Percentiles rank a stretch among this genome's conserved stretches.
These are phyloP conservation scores for Guillardia theta DNA, from an alignment of 78 protist species.

Conservation along the genomic window DNA sequence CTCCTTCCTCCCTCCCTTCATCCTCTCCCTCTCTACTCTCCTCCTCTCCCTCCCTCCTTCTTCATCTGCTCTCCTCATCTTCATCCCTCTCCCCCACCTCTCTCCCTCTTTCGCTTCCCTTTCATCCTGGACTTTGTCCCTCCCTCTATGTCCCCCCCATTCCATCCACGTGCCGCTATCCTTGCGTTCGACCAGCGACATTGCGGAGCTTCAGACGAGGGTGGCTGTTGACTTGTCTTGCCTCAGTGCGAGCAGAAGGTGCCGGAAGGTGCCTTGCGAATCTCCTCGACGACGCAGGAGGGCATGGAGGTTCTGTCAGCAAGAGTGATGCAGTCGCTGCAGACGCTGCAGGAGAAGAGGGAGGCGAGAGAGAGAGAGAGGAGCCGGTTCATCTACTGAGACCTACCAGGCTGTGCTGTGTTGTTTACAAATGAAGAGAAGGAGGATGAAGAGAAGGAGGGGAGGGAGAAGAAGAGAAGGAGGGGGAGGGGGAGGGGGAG, in stretches of 20 bases:
- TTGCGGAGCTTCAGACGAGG: neutral
- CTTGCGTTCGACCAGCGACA: no score
- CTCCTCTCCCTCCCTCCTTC: neutral
- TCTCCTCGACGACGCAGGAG: neutral
- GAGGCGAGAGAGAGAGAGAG: no score
- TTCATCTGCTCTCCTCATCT: neutral
- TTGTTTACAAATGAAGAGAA: no score
- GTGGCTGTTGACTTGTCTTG: neutral
- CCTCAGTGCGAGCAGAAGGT: neutral
- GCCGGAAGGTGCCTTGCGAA: neutral
- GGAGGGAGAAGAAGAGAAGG: no score
- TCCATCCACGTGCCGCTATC: neutral
- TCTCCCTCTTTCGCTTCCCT: neutral
- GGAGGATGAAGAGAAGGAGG: no score
- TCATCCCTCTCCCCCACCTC: no score
- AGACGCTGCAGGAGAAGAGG: no score
- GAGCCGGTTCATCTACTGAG: no score
- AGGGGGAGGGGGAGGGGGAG: no score
- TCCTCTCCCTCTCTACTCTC: neutral
- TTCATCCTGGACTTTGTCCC: neutral
- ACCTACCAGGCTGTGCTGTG: no score
- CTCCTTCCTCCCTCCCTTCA: neutral
- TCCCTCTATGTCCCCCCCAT: neutral
- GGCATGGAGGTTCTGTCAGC: neutral
- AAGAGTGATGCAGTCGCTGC: neutral